Conservation (phyloP, 192 early-diverging fungal species). For the Coemansia sp. region DNA sequence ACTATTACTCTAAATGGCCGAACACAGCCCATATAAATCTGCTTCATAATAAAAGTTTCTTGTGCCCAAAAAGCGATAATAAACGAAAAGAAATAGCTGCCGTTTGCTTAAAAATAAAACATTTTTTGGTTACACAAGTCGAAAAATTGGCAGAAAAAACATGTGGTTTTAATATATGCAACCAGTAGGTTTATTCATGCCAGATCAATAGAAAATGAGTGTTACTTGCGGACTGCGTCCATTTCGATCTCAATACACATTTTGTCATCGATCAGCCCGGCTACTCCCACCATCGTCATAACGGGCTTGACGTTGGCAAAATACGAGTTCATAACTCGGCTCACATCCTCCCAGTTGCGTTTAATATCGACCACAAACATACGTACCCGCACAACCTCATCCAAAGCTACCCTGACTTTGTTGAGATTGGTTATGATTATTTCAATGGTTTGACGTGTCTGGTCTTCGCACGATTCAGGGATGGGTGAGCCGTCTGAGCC, state of each 20-base stretch:
- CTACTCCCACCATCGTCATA: slow-evolving; percentile 48
- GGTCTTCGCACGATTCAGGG: slow-evolving; percentile 4
- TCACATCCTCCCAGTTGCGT: slow-evolving; percentile 37
- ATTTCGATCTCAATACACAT: slow-evolving; percentile 54
- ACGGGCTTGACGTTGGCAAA: slow-evolving; percentile 29
- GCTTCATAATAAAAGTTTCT: no score
- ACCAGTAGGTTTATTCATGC: no score
- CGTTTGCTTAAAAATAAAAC: no score
- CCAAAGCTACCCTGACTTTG: slow-evolving; percentile 7
- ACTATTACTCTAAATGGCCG: no score
- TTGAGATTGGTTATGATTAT: slow-evolving; percentile 21
- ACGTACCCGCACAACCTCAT: slow-evolving; percentile 35
- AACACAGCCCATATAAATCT: no score
- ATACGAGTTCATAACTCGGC: slow-evolving; percentile 26
- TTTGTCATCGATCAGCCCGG: slow-evolving; percentile 30
- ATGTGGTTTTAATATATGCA: no score
- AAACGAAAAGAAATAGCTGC: no score
- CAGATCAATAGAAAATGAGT: no score
- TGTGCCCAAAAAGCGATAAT: no score
- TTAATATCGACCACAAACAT: slow-evolving; percentile 48
- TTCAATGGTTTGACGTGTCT: slow-evolving; percentile 21
- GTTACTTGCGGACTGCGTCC: slow-evolving; percentile 30
- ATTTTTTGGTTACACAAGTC: no score
- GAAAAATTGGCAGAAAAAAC: no score
- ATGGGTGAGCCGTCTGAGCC: slow-evolving; percentile 23